Evolutionary conservation across 768 basidiomycete genomes (phyloP).

Genomic region (Amanita thiersii): DNA sequence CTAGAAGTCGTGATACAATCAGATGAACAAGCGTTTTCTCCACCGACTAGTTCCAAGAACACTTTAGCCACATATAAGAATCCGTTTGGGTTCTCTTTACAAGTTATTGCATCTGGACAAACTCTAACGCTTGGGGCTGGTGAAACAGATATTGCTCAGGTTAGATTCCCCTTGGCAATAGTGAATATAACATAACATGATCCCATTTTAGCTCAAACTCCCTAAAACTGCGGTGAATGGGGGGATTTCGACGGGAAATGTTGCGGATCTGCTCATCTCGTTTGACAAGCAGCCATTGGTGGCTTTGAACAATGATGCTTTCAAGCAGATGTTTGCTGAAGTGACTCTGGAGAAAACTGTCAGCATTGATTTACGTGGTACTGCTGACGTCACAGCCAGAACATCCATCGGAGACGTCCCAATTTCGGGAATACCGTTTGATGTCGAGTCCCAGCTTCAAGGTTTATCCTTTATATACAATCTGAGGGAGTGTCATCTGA

Average conservation of each 20-base stretch:
- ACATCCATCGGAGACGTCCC: slow-evolving; percentile 61
- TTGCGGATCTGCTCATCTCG: slow-evolving; percentile 48
- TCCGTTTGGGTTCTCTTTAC: slow-evolving; percentile 70
- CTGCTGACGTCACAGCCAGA: slow-evolving; percentile 48
- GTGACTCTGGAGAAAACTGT: slow-evolving; percentile 43
- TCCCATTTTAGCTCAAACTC: slow-evolving; percentile 33
- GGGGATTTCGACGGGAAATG: slow-evolving; percentile 63
- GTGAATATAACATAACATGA: background rate
- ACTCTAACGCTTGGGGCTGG: slow-evolving; percentile 41
- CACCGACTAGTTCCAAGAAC: slow-evolving; percentile 46
- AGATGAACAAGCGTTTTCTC: slow-evolving; percentile 47
- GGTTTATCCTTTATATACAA: slow-evolving; percentile 23
- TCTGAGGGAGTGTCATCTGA: background rate
- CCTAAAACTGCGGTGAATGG: slow-evolving; percentile 41
- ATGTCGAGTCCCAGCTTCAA: slow-evolving; percentile 46
- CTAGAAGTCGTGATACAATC: slow-evolving; percentile 44
- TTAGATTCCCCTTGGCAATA: slow-evolving; percentile 17
- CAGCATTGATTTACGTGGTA: slow-evolving; percentile 43
- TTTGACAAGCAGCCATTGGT: slow-evolving; percentile 50
- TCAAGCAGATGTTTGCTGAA: slow-evolving; percentile 47
- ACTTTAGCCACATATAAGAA: slow-evolving; percentile 58
- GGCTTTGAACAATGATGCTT: slow-evolving; percentile 46
- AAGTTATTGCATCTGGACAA: slow-evolving; percentile 49
- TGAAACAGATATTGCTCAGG: slow-evolving; percentile 46
- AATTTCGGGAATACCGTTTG: slow-evolving; percentile 56